phyloP scores from a whole-genome alignment of 345 rosid species.

The Rubroshorea leprosula region DNA sequence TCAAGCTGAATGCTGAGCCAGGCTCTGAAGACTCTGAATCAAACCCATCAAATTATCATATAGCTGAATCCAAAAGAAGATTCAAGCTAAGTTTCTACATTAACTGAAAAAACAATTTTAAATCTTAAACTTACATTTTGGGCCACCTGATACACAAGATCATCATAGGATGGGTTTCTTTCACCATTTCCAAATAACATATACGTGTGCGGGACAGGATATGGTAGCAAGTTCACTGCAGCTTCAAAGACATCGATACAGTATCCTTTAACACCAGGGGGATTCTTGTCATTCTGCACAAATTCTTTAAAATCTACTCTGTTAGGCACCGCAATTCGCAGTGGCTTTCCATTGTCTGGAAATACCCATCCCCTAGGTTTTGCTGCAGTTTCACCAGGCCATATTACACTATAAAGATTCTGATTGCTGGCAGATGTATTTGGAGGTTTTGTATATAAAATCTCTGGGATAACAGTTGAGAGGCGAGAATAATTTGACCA shows the following conservation, averaged over 20 bases:
- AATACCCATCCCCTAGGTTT: slow-evolving; percentile 88
- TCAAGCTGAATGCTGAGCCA: background rate
- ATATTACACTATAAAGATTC: slow-evolving; percentile 49
- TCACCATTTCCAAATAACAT: slow-evolving; percentile 59
- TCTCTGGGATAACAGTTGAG: slow-evolving; percentile 58
- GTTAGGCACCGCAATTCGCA: slow-evolving; percentile 72
- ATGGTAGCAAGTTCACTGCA: slow-evolving; percentile 73
- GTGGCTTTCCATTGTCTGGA: slow-evolving; percentile 75
- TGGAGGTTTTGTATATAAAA: slow-evolving; percentile 44
- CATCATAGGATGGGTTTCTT: slow-evolving; percentile 55
- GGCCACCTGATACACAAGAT: slow-evolving; percentile 53
- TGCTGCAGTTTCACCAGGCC: slow-evolving; percentile 71
- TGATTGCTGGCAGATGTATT: slow-evolving; percentile 44
- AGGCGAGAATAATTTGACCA: slow-evolving; percentile 84
- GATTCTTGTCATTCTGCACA: slow-evolving; percentile 45
- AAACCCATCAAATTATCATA: background rate
- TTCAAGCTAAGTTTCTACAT: background rate
- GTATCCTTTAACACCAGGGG: slow-evolving; percentile 76
- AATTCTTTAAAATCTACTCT: slow-evolving; percentile 57
- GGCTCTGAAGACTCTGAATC: no score
- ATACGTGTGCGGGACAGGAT: slow-evolving; percentile 70
- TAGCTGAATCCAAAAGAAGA: background rate
- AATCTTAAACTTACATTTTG: slow-evolving; percentile 46
- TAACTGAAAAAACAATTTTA: background rate
- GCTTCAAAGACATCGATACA: slow-evolving; percentile 93